Conservation (phyloP, 306 rosid genomes). For the Mimosa pudica region DNA sequence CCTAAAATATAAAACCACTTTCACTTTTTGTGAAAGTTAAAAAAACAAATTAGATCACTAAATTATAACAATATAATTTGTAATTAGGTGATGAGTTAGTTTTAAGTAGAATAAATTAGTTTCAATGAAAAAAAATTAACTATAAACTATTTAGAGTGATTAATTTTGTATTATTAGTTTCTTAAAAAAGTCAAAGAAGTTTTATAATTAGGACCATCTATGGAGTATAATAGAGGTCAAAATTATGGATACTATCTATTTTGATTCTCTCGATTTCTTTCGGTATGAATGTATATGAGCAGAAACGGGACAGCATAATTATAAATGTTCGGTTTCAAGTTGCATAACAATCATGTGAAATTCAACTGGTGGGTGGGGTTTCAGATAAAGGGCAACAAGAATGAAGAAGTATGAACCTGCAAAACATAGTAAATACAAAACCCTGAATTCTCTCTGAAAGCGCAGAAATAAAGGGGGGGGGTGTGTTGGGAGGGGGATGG, state of each 20-base stretch:
- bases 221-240: background rate
- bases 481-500: background rate
- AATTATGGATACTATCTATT: background rate
- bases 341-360: background rate
- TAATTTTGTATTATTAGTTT: too few relatives aligned
- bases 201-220: too few relatives aligned
- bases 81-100: too few relatives aligned
- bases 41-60: too few relatives aligned
- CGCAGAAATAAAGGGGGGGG: background rate
- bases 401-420: background rate
- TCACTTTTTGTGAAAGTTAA: too few relatives aligned
- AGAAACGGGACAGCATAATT: background rate
- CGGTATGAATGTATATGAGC: background rate
- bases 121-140: too few relatives aligned
- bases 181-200: too few relatives aligned
- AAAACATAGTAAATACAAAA: background rate
- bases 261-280: background rate
- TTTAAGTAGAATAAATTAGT: too few relatives aligned
- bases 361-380: background rate
- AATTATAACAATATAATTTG: too few relatives aligned
- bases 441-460: background rate
- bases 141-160: too few relatives aligned
- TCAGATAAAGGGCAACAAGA: background rate
- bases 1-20: too few relatives aligned
- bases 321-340: background rate